These are phyloP conservation scores for Russula dissimulans DNA, from an alignment of 768 basidiomycete species.

Conservation along the genomic window DNA sequence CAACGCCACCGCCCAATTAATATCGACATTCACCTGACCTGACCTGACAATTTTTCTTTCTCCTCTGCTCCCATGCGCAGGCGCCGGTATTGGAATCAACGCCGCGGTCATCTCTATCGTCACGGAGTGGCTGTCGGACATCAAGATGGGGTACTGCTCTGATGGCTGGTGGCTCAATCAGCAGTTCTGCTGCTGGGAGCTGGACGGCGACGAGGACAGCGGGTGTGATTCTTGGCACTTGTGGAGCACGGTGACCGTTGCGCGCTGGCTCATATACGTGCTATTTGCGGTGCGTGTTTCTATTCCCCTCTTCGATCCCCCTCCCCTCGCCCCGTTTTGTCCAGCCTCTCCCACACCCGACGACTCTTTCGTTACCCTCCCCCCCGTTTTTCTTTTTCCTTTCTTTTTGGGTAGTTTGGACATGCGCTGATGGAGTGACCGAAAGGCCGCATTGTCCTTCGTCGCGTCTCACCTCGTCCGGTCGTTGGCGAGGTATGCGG, in stretches of 20 bases:
- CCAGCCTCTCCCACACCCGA: no score
- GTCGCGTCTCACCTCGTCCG: constrained; percentile 83
- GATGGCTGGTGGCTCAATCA: constrained; percentile 99
- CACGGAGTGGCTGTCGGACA: constrained; percentile 95
- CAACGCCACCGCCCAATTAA: background rate
- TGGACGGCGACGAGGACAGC: constrained; percentile 69
- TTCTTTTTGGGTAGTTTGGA: no score
- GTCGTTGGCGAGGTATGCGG: constrained; percentile 87
- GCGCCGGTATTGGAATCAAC: constrained; percentile 83
- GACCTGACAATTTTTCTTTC: background rate
- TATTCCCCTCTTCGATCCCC: background rate
- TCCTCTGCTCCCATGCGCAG: constrained; percentile 32
- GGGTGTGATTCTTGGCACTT: constrained; percentile 87
- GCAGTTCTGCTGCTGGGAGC: constrained; percentile 98
- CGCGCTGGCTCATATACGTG: constrained; percentile 81
- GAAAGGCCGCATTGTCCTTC: constrained; percentile 72
- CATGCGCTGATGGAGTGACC: background rate
- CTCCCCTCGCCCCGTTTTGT: no score
- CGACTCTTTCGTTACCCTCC: background rate
- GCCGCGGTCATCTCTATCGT: constrained; percentile 93
- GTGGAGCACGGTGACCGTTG: constrained; percentile 67
- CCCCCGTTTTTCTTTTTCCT: background rate
- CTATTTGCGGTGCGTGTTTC: constrained; percentile 61
- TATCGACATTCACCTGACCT: background rate
- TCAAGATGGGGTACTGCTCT: constrained; percentile 94